Evolutionary conservation across 1,284 basidiomycete genomes (phyloP).

Genomic region (Puccinia horiana): DNA sequence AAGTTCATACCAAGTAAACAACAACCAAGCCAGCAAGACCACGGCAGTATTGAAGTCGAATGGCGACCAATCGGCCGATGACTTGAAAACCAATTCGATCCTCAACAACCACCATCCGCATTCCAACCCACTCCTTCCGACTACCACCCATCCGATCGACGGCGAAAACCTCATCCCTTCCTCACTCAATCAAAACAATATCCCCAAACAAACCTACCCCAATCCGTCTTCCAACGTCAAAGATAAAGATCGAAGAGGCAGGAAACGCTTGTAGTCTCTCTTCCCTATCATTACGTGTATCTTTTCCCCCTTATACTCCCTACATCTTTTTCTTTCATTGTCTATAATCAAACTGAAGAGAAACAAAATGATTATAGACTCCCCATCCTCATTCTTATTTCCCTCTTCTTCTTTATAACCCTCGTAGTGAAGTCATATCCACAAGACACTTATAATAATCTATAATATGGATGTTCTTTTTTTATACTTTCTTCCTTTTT

Average conservation of each 20-base stretch:
- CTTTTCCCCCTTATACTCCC: background rate
- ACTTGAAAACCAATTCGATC: background rate
- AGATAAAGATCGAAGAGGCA: conserved; percentile 47
- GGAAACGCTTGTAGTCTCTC: conserved; percentile 28
- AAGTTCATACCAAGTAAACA: conserved; percentile 12
- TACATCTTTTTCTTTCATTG: background rate
- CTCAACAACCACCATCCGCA: background rate
- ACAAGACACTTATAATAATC: too few species aligned
- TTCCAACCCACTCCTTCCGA: background rate
- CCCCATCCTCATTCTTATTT: too few species aligned
- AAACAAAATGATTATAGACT: too few species aligned
- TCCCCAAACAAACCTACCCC: background rate
- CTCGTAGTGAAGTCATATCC: too few species aligned
- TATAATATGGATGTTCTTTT: too few species aligned
- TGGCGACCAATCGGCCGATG: background rate
- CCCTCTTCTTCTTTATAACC: too few species aligned
- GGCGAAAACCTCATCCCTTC: conserved; percentile 36
- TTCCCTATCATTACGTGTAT: background rate
- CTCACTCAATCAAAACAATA: background rate
- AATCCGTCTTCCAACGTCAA: conserved; percentile 7
- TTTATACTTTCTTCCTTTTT: too few species aligned
- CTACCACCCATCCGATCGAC: conserved; percentile 7
- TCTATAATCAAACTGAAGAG: too few species aligned
- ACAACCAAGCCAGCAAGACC: background rate
- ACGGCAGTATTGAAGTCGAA: background rate